Percentiles rank a stretch among this genome's conserved stretches.
These are phyloP conservation scores for Phytophthora lateralis DNA, from an alignment of 352 stramenopile species.

Conservation along the genomic window DNA sequence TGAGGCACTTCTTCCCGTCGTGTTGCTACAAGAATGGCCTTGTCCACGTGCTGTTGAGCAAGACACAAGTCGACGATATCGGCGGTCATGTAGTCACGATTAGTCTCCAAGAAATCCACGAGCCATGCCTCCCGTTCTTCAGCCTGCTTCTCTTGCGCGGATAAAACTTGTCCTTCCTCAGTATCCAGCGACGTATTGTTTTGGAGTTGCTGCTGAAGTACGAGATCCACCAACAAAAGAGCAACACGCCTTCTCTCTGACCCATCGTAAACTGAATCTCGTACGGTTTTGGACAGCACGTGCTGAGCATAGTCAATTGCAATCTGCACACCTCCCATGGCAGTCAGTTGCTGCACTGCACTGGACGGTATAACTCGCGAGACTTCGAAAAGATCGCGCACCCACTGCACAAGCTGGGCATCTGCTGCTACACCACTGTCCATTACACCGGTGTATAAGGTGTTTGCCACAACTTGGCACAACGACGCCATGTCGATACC, in stretches of 20 bases:
- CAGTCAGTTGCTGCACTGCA: conserved; percentile 69
- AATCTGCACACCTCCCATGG: conserved; percentile 51
- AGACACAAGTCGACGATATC: conserved; percentile 75
- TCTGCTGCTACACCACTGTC: conserved; percentile 33
- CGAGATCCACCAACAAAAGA: conserved; percentile 55
- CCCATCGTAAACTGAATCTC: conserved; percentile 39
- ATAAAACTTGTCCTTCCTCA: neutral
- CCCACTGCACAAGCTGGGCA: conserved; percentile 51
- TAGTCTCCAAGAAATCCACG: conserved; percentile 55
- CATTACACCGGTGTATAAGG: conserved; percentile 56
- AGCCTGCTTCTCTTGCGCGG: conserved; percentile 35
- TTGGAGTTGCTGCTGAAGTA: conserved; percentile 66
- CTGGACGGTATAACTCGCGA: conserved; percentile 73
- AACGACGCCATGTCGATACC: conserved; percentile 89
- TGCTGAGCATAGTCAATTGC: conserved; percentile 70
- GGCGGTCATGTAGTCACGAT: conserved; percentile 61
- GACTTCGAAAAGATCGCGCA: conserved; percentile 76
- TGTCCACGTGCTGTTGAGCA: conserved; percentile 68
- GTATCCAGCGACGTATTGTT: conserved; percentile 22
- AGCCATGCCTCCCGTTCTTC: conserved; percentile 57
- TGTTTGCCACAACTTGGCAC: conserved; percentile 84
- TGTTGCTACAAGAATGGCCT: conserved; percentile 64
- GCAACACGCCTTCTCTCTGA: conserved; percentile 58
- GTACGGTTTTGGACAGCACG: conserved; percentile 44
- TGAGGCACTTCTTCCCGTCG: conserved; percentile 50